These are phyloP conservation scores for Chlamydomonas asymmetrica DNA, from an alignment of 139 green algal species.

Conservation along the genomic window DNA sequence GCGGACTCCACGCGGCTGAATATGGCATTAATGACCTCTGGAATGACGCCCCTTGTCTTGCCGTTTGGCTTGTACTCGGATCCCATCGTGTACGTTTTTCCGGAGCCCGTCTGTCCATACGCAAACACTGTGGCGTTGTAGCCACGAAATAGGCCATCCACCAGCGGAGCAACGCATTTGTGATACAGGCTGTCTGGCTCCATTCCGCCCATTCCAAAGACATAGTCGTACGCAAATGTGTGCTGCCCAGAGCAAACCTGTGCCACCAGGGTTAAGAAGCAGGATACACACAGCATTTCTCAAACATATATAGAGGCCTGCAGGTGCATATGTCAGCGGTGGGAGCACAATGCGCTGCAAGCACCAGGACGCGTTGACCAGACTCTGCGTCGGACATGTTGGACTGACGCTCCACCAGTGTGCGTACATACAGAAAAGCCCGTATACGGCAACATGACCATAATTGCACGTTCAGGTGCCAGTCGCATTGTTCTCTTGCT, in stretches of 20 bases:
- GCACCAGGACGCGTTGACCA: background rate
- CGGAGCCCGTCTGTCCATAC: conserved; percentile 72
- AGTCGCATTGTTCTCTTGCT: too few relatives aligned
- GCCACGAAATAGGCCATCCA: conserved; percentile 84
- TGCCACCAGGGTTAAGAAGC: background rate
- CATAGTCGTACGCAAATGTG: conserved; percentile 82
- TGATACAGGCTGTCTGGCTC: conserved; percentile 60
- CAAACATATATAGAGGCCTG: background rate
- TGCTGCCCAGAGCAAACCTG: conserved; percentile 63
- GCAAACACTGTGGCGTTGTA: conserved; percentile 90
- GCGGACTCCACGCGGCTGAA: conserved; percentile 61
- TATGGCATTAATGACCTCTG: conserved; percentile 74
- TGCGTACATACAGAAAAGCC: background rate
- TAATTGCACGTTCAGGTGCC: conserved; percentile 36
- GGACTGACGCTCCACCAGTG: too few relatives aligned
- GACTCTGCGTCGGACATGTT: too few relatives aligned
- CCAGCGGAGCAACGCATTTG: conserved; percentile 77
- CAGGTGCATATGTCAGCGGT: background rate
- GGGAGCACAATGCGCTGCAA: background rate
- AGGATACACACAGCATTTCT: background rate
- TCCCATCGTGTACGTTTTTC: conserved; percentile 93
- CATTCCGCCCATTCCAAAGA: conserved; percentile 67
- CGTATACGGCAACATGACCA: background rate
- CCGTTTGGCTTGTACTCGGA: conserved; percentile 62
- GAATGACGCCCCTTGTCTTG: conserved; percentile 74